Conservation (phyloP, 2,329 filamentous ascomycete genomes). For the Aspergillus sp. region DNA sequence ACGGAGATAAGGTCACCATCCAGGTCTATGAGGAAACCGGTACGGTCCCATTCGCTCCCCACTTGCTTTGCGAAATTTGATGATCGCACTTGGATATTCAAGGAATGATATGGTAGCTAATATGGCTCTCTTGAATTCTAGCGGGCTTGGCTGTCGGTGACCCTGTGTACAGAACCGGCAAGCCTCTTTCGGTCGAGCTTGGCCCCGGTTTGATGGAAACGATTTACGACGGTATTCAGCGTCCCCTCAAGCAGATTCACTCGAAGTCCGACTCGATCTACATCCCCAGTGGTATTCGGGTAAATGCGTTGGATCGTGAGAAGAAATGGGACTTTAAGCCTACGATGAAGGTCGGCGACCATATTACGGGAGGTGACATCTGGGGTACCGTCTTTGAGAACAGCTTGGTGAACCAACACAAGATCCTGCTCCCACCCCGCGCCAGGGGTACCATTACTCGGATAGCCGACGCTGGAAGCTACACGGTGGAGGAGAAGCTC, state of each 20-base stretch:
- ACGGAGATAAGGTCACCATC: slow-evolving; percentile 88
- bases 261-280: slow-evolving; percentile 80
- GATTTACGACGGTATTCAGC: slow-evolving; percentile 98
- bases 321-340: slow-evolving; percentile 98
- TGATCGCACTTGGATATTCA: not conserved
- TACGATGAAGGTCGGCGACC: slow-evolving; percentile 82
- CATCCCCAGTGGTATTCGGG: slow-evolving; percentile 87
- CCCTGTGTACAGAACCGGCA: slow-evolving; percentile 81
- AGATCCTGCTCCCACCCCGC: slow-evolving; percentile 82
- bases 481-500: slow-evolving; percentile 89
- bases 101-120: not conserved
- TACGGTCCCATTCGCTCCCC: slow-evolving; percentile 32
- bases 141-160: slow-evolving; percentile 95
- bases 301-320: slow-evolving; percentile 78
- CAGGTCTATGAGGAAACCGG: slow-evolving; percentile 99
- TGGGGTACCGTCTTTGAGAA: slow-evolving; percentile 96
- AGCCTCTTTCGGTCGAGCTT: slow-evolving; percentile 94
- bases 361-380: slow-evolving; percentile 92
- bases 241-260: slow-evolving; percentile 80
- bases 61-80: not conserved
- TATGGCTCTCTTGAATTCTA: slow-evolving; percentile 3
- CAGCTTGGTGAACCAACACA: slow-evolving; percentile 87
- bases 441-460: slow-evolving; percentile 87
- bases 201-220: slow-evolving; percentile 96
- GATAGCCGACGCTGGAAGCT: slow-evolving; percentile 82